Conservation (phyloP, 1,284 basidiomycete genomes). For the Boletus semigastroideus region DNA sequence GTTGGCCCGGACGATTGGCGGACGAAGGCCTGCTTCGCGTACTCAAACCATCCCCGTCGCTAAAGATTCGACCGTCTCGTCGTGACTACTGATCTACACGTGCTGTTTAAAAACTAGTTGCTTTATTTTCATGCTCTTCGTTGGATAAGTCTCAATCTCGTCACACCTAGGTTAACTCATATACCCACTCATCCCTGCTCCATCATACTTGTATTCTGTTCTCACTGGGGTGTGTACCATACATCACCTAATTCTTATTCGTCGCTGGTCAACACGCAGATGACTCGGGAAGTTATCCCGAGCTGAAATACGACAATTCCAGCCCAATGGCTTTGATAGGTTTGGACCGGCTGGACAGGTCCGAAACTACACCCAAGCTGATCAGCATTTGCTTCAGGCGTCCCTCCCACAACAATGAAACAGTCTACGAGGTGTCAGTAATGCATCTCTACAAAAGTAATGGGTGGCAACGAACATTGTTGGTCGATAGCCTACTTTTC, state of each 20-base stretch:
- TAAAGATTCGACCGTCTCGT: conserved; percentile 30
- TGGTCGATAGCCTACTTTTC: conserved; percentile 87
- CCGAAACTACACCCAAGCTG: conserved; percentile 85
- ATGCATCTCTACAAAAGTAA: conserved; percentile 3
- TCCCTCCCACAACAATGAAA: conserved; percentile 93
- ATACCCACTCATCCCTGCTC: conserved; percentile 28
- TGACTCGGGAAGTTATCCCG: conserved; percentile 42
- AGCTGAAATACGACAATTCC: conserved; percentile 90
- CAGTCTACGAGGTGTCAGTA: conserved; percentile 52
- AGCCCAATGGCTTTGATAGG: conserved; percentile 88
- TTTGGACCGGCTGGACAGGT: conserved; percentile 79
- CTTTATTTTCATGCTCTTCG: conserved; percentile 13
- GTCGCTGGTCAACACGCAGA: conserved; percentile 1
- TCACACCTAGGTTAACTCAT: conserved; percentile 15
- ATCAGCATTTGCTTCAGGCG: conserved; percentile 88
- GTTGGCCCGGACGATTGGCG: conserved; percentile 58
- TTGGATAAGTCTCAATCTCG: conserved; percentile 22
- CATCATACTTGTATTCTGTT: conserved; percentile 25
- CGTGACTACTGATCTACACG: conserved; percentile 17
- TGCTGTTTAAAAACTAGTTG: conserved; percentile 13
- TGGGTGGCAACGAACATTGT: conserved; percentile 58
- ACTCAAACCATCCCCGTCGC: conserved; percentile 27
- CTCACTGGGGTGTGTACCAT: conserved; percentile 20
- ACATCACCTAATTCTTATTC: conserved; percentile 19
- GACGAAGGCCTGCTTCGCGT: conserved; percentile 28